Evolutionary conservation across 305 asterid species (phyloP), one percentile per base, ranked within the genome.

Genomic region (Euphrasia arctica): DNA sequence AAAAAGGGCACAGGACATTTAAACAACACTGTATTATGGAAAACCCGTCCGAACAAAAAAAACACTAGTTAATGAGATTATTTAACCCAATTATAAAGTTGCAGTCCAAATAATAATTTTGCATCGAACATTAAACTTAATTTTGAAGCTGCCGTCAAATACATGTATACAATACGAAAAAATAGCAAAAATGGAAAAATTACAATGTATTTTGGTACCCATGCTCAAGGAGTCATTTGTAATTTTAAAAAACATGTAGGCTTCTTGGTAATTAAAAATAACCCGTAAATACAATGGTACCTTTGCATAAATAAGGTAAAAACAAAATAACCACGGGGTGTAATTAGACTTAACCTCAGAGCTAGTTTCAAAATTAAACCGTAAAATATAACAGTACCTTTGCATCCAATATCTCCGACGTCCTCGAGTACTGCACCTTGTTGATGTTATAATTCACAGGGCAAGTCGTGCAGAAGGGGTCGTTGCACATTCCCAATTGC

Each of bases 401-500:
- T 10, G 80, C 75, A 47, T 80, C 83, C 70, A 68, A 60, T 42
- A 74, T 56, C 25, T 78, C 78, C 7, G 81, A 61, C n/a, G 69
- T 60, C 68, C 79, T 74, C 36, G 73, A 65, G 39, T 76, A 78
- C 73, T 73, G 78, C 12, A 10, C 72, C 65, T 69, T 78, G 58
- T 76, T 76, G 43, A 63, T 68, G 63, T 65, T 54, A 74, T 67
- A 63, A 67, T 61, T 67, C 64, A 77, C 72, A 0, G 89, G 89
- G 57, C 89, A 83, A 15, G 80, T 78, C 22, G 86, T 83, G 81
- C 89, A 83, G 70, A 76, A 83, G 0, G 83, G 86, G 65, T 80
- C 86, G 14, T 72, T 78, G 71, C 89, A 83, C 84, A 78, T 78
- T 42, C 89, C 86, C 58, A 83, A 67, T 28, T 78, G 84, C 58